Base-by-base conservation (phyloP, 352 stramenopile species). In the Globisporangium paddicum region DNA sequence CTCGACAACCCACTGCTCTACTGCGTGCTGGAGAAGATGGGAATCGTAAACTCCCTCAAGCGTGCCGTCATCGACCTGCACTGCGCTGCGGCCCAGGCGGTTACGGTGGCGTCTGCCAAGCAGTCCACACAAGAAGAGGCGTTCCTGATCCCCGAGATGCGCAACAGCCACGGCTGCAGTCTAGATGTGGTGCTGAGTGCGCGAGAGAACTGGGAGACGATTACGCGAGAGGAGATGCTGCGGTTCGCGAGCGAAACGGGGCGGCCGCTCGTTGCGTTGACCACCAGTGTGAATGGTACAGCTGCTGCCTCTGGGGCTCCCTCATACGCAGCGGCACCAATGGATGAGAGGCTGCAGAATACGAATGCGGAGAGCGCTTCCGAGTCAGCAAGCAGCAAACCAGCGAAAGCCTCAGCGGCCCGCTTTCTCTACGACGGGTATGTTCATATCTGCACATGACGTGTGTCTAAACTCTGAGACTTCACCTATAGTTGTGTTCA, bases 351-450 rank as follows among this genome's bases (percentile, higher is more conserved):
- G 18, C 21, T 23, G 23, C 21, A 14, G 45, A 47, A 37, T 45
- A 62, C 19, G 16, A 34, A 19, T 2, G 23, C 13, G 50, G 25
- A 25, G 55, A 40, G 5, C n/a, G 5, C 9, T 9, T 3, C 14
- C 16, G n/a, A 41, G 18, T 2, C 23, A 19, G 53, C 4, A 6
- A 41, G 18, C 13, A 53, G 16, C 30, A 58, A 61, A n/a, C 14
- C 38, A n/a, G 25, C 13, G 6, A 58, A 53, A 60, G n/a, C 26
- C n/a, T 3, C 11, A 14, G 59, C 54, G 2, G 63, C 63, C 11
- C 69, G 80, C 25, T 88, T 93, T 55, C 71, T 93, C 38, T 93
- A 89, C 48, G 78, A 89, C 52, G 68, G 77, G 79, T 89, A 64
- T 13, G 55, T 18, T 25, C 4, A 10, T 14, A 16, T n/a, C 10